Conservation (phyloP, 1,284 basidiomycete genomes). For the Trichosporon ovoides region DNA sequence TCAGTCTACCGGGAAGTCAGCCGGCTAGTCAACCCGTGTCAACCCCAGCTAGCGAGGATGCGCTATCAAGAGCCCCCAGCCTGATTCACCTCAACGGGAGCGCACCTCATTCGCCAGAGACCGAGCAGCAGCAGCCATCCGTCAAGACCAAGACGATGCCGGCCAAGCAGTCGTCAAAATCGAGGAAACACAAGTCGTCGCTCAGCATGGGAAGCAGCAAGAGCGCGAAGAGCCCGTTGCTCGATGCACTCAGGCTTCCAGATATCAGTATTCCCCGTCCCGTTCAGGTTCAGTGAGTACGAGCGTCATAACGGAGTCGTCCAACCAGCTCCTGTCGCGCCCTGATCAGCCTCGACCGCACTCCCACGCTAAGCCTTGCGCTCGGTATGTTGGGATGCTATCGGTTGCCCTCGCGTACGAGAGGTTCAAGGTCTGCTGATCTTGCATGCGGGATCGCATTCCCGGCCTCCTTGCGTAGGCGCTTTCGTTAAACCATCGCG, state of each 20-base stretch:
- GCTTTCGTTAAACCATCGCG: no score
- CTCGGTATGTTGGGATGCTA: neutral
- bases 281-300: conserved; percentile 29
- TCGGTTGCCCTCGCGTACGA: no score
- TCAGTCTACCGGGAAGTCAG: neutral
- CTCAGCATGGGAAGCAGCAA: neutral
- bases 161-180: neutral
- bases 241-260: conserved; percentile 24
- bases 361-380: neutral
- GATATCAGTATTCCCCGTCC: conserved; percentile 25
- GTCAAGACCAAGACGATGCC: neutral
- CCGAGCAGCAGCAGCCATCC: neutral
- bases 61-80: neutral
- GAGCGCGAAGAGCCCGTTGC: conserved; percentile 17
- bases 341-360: neutral
- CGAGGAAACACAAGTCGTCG: neutral
- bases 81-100: neutral
- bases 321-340: neutral
- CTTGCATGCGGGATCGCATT: neutral
- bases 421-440: no score
- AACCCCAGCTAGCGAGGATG: neutral
- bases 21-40: no score
- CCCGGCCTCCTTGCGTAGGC: neutral
- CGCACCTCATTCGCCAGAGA: neutral
- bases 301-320: no score